These are phyloP conservation scores for Lojkania enalia DNA, from an alignment of 2,329 filamentous ascomycete genomes.

Conservation along the genomic window DNA sequence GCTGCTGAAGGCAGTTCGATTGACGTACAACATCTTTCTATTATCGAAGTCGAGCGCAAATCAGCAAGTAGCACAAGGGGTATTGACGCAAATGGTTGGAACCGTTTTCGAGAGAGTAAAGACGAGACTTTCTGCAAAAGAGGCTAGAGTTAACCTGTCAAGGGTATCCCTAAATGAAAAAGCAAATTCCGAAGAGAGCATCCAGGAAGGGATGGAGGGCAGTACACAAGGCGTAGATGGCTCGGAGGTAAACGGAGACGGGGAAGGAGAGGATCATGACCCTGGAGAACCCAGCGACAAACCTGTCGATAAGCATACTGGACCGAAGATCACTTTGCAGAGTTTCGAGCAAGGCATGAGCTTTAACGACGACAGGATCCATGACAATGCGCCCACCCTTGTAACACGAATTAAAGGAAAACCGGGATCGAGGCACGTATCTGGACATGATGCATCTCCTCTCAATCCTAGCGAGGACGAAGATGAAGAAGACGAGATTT, in stretches of 20 bases:
- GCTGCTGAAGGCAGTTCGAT: slow-evolving; percentile 90
- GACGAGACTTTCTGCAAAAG: slow-evolving; percentile 81
- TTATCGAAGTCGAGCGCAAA: slow-evolving; percentile 92
- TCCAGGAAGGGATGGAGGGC: slow-evolving; percentile 28
- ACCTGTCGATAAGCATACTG: slow-evolving; percentile 52
- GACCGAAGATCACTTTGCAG: slow-evolving; percentile 65
- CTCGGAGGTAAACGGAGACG: slow-evolving; percentile 42
- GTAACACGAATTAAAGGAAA: slow-evolving; percentile 61
- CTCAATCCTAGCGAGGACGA: slow-evolving; percentile 54
- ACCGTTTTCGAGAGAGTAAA: slow-evolving; percentile 97
- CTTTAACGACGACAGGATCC: slow-evolving; percentile 67
- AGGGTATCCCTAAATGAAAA: slow-evolving; percentile 48
- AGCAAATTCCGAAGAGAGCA: slow-evolving; percentile 37
- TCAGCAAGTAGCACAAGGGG: slow-evolving; percentile 96
- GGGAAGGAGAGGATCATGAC: slow-evolving; percentile 42
- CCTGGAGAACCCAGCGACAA: slow-evolving; percentile 47
- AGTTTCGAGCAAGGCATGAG: slow-evolving; percentile 70
- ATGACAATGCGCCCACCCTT: slow-evolving; percentile 68
- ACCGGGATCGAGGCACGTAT: slow-evolving; percentile 48
- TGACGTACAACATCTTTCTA: slow-evolving; percentile 98
- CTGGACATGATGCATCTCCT: slow-evolving; percentile 49
- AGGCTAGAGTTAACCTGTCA: slow-evolving; percentile 66
- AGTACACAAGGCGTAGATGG: slow-evolving; percentile 29
- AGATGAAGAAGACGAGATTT: slow-evolving; percentile 87
- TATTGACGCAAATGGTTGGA: slow-evolving; percentile 96